These are phyloP conservation scores for Penicillium hesseltinei DNA, from an alignment of 2,329 filamentous ascomycete species.

Conservation along the genomic window DNA sequence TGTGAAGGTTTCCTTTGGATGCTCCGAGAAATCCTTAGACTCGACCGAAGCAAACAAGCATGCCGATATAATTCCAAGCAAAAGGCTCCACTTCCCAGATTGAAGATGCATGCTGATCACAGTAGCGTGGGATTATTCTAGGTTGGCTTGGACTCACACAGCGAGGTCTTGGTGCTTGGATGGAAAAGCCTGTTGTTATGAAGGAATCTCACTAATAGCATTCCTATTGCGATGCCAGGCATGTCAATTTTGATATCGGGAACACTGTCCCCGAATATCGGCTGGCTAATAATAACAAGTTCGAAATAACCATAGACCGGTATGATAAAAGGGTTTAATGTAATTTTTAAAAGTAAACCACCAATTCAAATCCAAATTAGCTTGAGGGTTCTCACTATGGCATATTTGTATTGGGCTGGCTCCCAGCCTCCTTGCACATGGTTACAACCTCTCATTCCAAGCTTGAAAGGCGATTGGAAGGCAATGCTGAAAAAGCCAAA, in stretches of 20 bases:
- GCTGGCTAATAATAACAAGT: neutral
- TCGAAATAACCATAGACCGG: neutral
- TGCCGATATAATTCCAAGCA: neutral
- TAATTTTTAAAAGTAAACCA: neutral
- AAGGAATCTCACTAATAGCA: neutral
- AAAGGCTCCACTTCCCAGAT: too few species aligned
- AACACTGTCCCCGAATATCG: neutral
- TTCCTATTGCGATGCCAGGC: neutral
- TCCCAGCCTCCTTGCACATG: neutral
- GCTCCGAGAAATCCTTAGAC: neutral
- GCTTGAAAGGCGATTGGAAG: neutral
- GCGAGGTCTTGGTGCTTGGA: neutral
- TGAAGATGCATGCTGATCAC: neutral
- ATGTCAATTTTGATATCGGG: neutral
- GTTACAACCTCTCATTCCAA: neutral
- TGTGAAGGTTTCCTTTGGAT: conserved; percentile 11
- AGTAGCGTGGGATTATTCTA: neutral
- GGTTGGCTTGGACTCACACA: neutral
- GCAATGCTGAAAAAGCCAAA: neutral
- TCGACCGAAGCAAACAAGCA: neutral
- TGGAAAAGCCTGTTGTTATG: neutral
- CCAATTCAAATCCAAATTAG: neutral
- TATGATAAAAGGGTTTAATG: fast-evolving
- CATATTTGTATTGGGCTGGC: neutral
- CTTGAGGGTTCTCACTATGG: neutral